Percentiles rank a stretch among this genome's conserved stretches.
phyloP scores from a whole-genome alignment of 306 rosid species.

The Dalbergia oliveri region DNA sequence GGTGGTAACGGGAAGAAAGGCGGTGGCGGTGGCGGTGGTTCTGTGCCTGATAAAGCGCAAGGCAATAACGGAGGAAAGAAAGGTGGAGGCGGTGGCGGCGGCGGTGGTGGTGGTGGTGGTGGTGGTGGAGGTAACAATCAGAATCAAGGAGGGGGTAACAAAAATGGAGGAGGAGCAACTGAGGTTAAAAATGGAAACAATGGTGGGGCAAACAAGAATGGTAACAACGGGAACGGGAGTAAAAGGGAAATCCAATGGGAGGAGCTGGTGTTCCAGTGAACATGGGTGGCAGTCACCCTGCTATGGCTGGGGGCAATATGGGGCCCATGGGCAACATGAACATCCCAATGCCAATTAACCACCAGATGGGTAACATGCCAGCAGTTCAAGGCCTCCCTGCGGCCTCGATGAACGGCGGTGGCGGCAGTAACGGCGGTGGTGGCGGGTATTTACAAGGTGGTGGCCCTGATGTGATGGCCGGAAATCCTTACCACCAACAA shows the following conservation, averaged over 20 bases:
- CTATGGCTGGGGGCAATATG: constrained; percentile 53
- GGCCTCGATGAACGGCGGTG: constrained; percentile 52
- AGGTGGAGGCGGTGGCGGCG: constrained; percentile 52
- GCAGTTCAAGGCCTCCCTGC: constrained; percentile 91
- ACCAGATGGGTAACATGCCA: constrained; percentile 61
- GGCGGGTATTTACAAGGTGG: constrained; percentile 59
- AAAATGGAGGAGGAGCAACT: constrained; percentile 37
- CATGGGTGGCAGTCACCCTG: constrained; percentile 58
- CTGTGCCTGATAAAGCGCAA: constrained; percentile 42
- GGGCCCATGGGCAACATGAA: constrained; percentile 61
- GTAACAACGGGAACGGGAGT: constrained; percentile 40
- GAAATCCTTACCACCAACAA: constrained; percentile 62
- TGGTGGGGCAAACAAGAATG: constrained; percentile 49
- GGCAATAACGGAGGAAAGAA: constrained; percentile 62
- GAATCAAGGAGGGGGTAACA: constrained; percentile 44
- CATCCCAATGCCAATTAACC: constrained; percentile 56
- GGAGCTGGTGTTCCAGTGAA: constrained; percentile 47
- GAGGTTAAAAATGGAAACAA: constrained; percentile 45
- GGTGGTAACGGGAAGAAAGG: constrained; percentile 51
- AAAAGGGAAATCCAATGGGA: constrained; percentile 57
- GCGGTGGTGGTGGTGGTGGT: constrained; percentile 43
- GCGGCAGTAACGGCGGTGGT: constrained; percentile 54
- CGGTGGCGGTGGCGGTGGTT: constrained; percentile 37
- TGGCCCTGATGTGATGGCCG: constrained; percentile 61
- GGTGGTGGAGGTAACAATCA: constrained; percentile 32